Percentiles rank a stretch among this genome's conserved stretches.
These are phyloP conservation scores for Ampelocalamus luodianensis DNA, from an alignment of 176 grass and related monocot genomes.

Conservation along the genomic window DNA sequence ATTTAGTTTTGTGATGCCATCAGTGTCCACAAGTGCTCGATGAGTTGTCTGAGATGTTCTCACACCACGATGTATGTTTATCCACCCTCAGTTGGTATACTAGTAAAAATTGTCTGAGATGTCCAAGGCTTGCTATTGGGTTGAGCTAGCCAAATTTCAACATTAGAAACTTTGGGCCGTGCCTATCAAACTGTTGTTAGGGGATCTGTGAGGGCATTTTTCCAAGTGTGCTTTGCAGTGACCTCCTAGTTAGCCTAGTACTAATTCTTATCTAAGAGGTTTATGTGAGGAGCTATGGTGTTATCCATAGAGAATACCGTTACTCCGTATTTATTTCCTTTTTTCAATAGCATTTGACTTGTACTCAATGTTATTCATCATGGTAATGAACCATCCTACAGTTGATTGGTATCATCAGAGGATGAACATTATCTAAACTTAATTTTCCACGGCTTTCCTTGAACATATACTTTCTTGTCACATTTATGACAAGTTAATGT, in stretches of 20 bases:
- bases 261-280: neutral
- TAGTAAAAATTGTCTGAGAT: neutral
- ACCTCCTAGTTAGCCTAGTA: neutral
- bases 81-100: neutral
- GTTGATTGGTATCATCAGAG: neutral
- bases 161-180: neutral
- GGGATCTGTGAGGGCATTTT: neutral
- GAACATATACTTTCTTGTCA: neutral
- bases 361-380: neutral
- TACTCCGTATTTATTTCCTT: neutral
- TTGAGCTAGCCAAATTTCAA: neutral
- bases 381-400: neutral
- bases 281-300: neutral
- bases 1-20: slow-evolving; percentile 8
- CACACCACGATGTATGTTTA: neutral
- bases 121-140: neutral
- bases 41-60: slow-evolving; percentile 17
- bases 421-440: neutral
- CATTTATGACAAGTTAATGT: neutral
- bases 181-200: neutral
- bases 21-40: neutral
- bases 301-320: neutral
- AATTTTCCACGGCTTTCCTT: neutral
- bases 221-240: neutral
- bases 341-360: neutral